Conservation (phyloP, 495 filamentous ascomycete genomes). For the Collariella sp. region DNA sequence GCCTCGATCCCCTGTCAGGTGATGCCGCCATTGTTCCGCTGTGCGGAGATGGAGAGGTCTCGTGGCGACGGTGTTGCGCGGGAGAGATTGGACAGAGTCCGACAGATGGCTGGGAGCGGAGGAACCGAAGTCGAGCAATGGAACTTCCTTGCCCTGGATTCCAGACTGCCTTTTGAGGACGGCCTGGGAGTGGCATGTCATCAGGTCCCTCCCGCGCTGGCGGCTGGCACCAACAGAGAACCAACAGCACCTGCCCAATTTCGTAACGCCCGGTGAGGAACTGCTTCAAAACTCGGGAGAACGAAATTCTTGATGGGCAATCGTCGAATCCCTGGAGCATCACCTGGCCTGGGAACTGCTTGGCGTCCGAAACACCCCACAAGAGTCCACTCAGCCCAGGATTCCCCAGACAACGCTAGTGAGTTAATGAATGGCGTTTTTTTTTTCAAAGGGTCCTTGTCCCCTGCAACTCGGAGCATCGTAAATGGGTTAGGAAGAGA, state of each 20-base stretch:
- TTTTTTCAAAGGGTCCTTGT: not conserved
- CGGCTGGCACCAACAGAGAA: not conserved
- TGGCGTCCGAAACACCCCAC: conserved; percentile 5
- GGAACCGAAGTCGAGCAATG: not conserved
- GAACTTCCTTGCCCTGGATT: no score
- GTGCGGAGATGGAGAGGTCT: not conserved
- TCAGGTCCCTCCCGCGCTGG: not conserved
- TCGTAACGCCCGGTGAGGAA: not conserved
- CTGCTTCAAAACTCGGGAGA: not conserved
- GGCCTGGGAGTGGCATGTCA: not conserved
- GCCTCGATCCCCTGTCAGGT: not conserved
- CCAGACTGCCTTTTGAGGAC: not conserved
- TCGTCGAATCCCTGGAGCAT: not conserved
- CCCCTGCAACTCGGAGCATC: not conserved
- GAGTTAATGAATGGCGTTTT: not conserved
- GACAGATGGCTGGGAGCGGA: no score
- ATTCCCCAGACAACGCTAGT: conserved; percentile 1
- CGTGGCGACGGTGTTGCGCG: not conserved
- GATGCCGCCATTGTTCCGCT: not conserved
- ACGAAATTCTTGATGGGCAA: not conserved
- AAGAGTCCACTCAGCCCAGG: not conserved
- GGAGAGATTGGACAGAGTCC: no score
- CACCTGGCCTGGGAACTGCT: not conserved
- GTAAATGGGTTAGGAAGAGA: not conserved
- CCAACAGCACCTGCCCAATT: not conserved